Evolutionary conservation across 352 stramenopile genomes (phyloP).

Genomic region (Phytopythium litorale): DNA sequence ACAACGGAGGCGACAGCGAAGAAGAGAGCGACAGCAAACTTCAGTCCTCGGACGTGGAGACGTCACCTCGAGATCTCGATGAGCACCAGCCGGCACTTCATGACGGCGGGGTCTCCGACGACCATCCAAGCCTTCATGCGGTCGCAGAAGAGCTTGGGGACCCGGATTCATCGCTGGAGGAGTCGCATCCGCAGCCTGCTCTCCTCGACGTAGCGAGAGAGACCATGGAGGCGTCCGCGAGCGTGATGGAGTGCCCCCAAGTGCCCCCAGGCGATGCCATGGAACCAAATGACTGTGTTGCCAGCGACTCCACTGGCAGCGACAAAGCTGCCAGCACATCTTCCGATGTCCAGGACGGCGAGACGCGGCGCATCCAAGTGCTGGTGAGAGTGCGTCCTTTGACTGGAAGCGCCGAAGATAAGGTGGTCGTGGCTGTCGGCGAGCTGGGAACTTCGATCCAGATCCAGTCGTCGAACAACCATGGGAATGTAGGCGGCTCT

Average conservation of each 20-base stretch:
- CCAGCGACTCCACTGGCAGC: background rate
- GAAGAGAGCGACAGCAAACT: background rate
- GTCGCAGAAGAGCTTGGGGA: background rate
- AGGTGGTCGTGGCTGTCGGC: conserved; percentile 27
- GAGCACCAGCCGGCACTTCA: background rate
- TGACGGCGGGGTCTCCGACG: background rate
- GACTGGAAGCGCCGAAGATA: conserved; percentile 19
- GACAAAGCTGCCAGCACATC: background rate
- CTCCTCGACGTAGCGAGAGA: background rate
- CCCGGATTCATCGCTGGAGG: background rate
- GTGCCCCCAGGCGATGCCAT: too few species aligned
- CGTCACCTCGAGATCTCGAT: background rate
- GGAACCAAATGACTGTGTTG: background rate
- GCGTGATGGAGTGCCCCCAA: background rate
- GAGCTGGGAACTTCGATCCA: conserved; percentile 23
- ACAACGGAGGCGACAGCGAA: background rate
- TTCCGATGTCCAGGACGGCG: background rate
- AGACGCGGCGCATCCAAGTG: conserved; percentile 48
- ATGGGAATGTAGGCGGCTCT: background rate
- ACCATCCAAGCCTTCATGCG: background rate
- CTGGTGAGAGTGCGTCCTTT: conserved; percentile 65
- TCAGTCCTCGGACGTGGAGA: background rate
- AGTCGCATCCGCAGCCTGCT: background rate
- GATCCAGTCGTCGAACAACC: conserved; percentile 12
- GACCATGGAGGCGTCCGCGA: background rate